A percentile compares a stretch with the other conserved stretches of the same genome.
These are phyloP conservation scores for Ophiostoma ulmi DNA, from an alignment of 2,329 filamentous ascomycete species.

Conservation along the genomic window DNA sequence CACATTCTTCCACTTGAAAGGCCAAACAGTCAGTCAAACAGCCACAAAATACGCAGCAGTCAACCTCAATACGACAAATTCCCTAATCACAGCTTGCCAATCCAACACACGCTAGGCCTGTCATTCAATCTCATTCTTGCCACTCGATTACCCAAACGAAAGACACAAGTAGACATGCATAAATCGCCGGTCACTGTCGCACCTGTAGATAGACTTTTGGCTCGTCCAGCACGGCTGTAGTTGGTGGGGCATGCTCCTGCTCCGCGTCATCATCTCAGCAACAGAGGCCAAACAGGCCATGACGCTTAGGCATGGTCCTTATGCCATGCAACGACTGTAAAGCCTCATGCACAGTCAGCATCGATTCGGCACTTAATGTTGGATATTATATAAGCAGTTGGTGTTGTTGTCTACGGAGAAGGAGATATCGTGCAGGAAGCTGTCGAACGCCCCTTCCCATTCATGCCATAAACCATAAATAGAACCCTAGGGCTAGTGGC, in stretches of 20 bases:
- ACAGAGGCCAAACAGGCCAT: background rate
- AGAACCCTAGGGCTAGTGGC: conserved; percentile 5
- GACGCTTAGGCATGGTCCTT: background rate
- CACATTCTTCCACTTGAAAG: background rate
- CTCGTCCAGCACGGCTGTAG: background rate
- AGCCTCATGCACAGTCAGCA: background rate
- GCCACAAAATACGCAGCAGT: background rate
- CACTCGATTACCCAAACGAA: background rate
- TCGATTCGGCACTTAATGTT: background rate
- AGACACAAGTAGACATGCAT: background rate
- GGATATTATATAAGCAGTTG: background rate
- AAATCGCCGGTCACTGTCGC: background rate
- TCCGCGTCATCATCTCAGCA: conserved; percentile 13
- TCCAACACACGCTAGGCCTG: background rate
- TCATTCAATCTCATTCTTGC: background rate
- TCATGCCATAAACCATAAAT: conserved; percentile 10
- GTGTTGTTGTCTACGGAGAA: no score
- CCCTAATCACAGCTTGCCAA: no score
- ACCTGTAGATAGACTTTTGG: background rate
- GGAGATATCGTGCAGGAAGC: background rate
- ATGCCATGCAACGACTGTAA: background rate
- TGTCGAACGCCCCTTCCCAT: background rate
- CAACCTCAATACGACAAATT: background rate
- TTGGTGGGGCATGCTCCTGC: conserved; percentile 6
- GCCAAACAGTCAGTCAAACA: background rate